Base-by-base conservation (phyloP, 257 asterid genomes). In the Nicotiana noctiflora region DNA sequence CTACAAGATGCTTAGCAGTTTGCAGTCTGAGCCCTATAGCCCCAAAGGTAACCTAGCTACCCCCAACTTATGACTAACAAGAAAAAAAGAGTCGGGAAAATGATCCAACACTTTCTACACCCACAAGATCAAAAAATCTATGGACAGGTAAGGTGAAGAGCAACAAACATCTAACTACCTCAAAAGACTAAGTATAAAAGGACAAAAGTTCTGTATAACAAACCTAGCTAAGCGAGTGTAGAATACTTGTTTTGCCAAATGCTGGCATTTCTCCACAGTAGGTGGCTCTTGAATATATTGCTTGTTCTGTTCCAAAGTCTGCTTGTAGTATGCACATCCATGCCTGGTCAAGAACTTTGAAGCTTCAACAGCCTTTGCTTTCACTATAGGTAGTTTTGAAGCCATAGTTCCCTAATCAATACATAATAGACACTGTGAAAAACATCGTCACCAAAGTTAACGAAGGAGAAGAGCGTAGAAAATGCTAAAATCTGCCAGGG, bases 161-260 rank as follows among this genome's bases (percentile, higher is more conserved):
- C 6, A 51, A 14, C 40, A 72, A 13, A 46, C 56, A 46, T 46
- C 21, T 62, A 23, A 17, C 21, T 14, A 27, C 17, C 44, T 13
- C 10, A 21, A 34, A 55, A 29, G 44, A 56, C 23, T 9, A 34
- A 19, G 59, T 29, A 60, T 62, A 14, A 25, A n/a, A 8, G 8
- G 79, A 49, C 61, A 8, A 0, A 63, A 46, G 59, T 23, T 32
- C 15, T 46, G 78, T 15, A 11, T 25, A 15, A 23, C 13, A 31
- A 80, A 84, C 87, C 87, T 84, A 66, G 87, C 87, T 51, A 84
- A 64, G 23, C 85, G 83, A 37, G 87, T 84, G 31, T 81, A 81
- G 32, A 77, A 61, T 10, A 78, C 75, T 31, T 84, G 85, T 27
- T 78, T 84, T 0, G 83, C 66, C 81, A 84, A 72, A 32, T 60